A percentile compares a stretch with the other conserved stretches of the same genome.
Evolutionary conservation across 805 yeast species (phyloP).

Genomic region (Wickerhamiella spandovensis): DNA sequence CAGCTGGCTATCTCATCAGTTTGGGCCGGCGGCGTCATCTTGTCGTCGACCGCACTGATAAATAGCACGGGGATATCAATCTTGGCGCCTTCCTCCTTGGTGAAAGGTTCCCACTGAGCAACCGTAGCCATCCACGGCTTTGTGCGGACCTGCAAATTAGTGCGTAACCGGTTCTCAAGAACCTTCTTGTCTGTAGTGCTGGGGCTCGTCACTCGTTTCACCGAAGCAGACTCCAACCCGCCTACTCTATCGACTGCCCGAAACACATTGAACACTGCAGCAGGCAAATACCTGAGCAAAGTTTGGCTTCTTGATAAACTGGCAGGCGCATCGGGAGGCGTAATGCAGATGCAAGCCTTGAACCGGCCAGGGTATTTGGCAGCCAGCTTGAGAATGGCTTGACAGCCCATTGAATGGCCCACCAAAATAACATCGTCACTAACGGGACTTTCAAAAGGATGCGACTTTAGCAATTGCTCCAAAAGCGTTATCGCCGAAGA

Average conservation of each 20-base stretch:
- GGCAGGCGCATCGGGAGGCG: conserved; percentile 22
- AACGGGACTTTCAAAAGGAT: conserved; percentile 19
- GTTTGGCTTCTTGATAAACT: conserved; percentile 3
- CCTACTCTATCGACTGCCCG: conserved; percentile 48
- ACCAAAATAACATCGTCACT: conserved; percentile 25
- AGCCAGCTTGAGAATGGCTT: conserved; percentile 26
- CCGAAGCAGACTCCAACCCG: conserved; percentile 49
- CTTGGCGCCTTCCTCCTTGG: conserved; percentile 31
- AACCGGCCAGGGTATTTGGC: conserved; percentile 14
- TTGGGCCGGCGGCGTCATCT: conserved; percentile 36
- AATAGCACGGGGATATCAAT: conserved; percentile 36
- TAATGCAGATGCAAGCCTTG: conserved; percentile 23
- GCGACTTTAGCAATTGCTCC: conserved; percentile 11
- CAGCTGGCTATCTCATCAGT: conserved; percentile 24
- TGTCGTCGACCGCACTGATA: conserved; percentile 46
- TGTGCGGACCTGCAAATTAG: conserved; percentile 56
- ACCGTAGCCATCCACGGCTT: conserved; percentile 40
- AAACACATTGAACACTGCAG: conserved; percentile 35
- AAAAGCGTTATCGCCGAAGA: conserved; percentile 8
- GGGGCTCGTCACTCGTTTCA: conserved; percentile 38
- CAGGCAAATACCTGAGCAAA: conserved; percentile 20
- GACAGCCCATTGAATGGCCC: conserved; percentile 70
- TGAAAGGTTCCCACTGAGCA: conserved; percentile 35
- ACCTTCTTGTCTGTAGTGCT: conserved; percentile 26
- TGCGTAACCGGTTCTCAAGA: conserved; percentile 46